Evolutionary conservation across 2,329 filamentous ascomycete genomes (phyloP).

Genomic region (Fusarium citri): DNA sequence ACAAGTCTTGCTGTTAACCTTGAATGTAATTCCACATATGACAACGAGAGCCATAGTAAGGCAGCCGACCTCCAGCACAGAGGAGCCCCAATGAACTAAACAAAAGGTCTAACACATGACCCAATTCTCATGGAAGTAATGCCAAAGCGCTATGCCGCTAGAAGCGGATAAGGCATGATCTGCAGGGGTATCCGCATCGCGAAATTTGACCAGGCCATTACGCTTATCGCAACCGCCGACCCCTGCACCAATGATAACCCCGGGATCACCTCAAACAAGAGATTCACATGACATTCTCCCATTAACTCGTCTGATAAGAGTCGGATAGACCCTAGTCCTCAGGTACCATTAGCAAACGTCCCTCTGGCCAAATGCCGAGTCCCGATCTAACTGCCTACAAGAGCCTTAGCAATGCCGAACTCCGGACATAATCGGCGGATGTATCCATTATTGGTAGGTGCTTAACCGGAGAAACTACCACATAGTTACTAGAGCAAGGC

Average conservation of each 20-base stretch:
- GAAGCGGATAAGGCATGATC: constrained; percentile 22
- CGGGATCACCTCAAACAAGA: background rate
- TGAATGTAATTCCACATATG: rapidly evolving
- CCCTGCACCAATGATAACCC: constrained; percentile 1
- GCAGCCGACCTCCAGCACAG: background rate
- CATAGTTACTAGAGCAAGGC: constrained; percentile 5
- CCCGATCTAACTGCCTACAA: constrained; percentile 25
- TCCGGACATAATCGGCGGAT: constrained; percentile 27
- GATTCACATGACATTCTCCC: constrained; percentile 4
- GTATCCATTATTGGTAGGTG: constrained; percentile 30
- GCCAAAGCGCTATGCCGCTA: constrained; percentile 7
- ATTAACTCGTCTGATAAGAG: constrained; percentile 7
- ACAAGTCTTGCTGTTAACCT: background rate
- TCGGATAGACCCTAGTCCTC: constrained; percentile 1
- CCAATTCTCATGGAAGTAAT: background rate
- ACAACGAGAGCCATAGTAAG: background rate
- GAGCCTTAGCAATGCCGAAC: constrained; percentile 30
- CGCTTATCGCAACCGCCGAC: constrained; percentile 25
- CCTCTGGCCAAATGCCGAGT: constrained; percentile 18
- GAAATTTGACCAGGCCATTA: constrained; percentile 20
- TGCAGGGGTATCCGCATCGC: constrained; percentile 25
- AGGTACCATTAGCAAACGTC: constrained; percentile 8
- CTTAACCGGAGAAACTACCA: background rate
- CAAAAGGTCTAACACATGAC: background rate
- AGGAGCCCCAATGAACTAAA: background rate